Percentiles rank a stretch among this genome's conserved stretches.
Evolutionary conservation across 768 basidiomycete genomes (phyloP).

Genomic region (Macrocybe gigantea): DNA sequence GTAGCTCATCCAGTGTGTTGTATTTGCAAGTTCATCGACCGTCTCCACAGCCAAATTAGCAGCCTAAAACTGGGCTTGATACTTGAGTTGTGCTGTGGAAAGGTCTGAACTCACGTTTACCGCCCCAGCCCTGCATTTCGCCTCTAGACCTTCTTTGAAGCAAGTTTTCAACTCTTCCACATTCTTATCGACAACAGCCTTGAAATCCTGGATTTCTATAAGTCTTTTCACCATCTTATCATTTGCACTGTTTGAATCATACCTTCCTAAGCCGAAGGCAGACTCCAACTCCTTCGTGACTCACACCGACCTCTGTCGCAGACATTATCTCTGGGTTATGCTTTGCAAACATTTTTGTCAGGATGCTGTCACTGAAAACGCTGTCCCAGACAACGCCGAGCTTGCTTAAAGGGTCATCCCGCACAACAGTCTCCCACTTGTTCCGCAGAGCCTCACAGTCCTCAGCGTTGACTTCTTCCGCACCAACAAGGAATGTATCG

Average conservation of each 20-base stretch:
- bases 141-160: conserved; percentile 52
- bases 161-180: conserved; percentile 40
- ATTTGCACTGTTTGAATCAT: not conserved
- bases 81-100: not conserved
- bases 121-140: conserved; percentile 50
- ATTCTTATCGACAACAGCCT: conserved; percentile 33
- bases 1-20: conserved; percentile 59
- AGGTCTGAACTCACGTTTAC: conserved; percentile 30
- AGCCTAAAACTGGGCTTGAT: conserved; percentile 20
- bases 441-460: conserved; percentile 46
- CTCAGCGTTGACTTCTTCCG: conserved; percentile 42
- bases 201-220: conserved; percentile 36
- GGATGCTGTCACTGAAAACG: too few relatives aligned
- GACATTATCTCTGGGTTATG: conserved; percentile 30
- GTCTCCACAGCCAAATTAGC: conserved; percentile 40
- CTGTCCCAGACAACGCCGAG: too few relatives aligned
- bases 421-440: conserved; percentile 31
- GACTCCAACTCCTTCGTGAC: conserved; percentile 38
- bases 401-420: too few relatives aligned
- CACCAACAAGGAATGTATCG: conserved; percentile 41
- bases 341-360: conserved; percentile 5
- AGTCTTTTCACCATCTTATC: not conserved
- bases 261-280: conserved; percentile 38
- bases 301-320: conserved; percentile 33
- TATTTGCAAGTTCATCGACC: conserved; percentile 41